Evolutionary conservation across 2,329 filamentous ascomycete genomes (phyloP).

Genomic region (Phaeosphaeria sp.): DNA sequence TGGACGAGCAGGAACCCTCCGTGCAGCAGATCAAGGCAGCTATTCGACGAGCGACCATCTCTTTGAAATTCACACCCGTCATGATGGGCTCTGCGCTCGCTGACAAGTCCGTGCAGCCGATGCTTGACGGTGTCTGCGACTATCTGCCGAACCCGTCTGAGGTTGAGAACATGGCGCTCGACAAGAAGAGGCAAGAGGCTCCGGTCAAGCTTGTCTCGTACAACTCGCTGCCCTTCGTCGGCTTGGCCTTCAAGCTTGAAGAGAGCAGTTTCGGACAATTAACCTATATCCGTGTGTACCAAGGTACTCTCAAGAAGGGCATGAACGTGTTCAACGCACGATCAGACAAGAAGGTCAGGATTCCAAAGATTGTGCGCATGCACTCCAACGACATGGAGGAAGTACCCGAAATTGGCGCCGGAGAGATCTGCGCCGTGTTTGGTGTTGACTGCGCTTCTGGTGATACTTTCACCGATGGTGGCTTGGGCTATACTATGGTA

Average conservation of each 20-base stretch:
- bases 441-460: slow-evolving; percentile 97
- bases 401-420: slow-evolving; percentile 87
- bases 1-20: slow-evolving; percentile 84
- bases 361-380: slow-evolving; percentile 98
- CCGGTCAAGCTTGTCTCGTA: slow-evolving; percentile 90
- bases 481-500: slow-evolving; percentile 87
- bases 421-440: slow-evolving; percentile 98
- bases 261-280: slow-evolving; percentile 98
- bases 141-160: slow-evolving; percentile 92
- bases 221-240: slow-evolving; percentile 91
- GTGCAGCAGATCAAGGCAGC: slow-evolving; percentile 87
- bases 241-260: slow-evolving; percentile 97
- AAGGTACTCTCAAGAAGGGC: slow-evolving; percentile 87
- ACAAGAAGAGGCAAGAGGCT: slow-evolving; percentile 78
- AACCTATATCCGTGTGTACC: slow-evolving; percentile 98
- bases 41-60: slow-evolving; percentile 88
- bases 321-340: slow-evolving; percentile 92
- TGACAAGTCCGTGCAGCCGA: slow-evolving; percentile 93
- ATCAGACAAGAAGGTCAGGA: slow-evolving; percentile 93
- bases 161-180: slow-evolving; percentile 87
- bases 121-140: slow-evolving; percentile 96
- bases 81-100: slow-evolving; percentile 96
- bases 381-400: slow-evolving; percentile 99
- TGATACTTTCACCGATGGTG: slow-evolving; percentile 96
- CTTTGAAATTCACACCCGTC: slow-evolving; percentile 89